Evolutionary conservation across 768 basidiomycete genomes (phyloP).

Genomic region (Pleurotus djamor): DNA sequence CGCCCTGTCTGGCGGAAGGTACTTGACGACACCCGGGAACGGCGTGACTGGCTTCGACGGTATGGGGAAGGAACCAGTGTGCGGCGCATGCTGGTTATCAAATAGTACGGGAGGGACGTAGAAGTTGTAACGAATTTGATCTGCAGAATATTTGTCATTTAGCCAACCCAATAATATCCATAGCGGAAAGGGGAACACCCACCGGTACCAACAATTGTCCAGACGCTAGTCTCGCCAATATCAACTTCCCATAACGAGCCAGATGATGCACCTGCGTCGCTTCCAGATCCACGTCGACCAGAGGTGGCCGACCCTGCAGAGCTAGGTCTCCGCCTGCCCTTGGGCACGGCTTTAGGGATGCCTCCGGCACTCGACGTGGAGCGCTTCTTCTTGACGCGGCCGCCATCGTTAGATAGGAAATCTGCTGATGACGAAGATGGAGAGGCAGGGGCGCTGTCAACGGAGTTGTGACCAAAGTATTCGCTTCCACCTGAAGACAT

Average conservation of each 20-base stretch:
- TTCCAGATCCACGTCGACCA: slow-evolving; percentile 60
- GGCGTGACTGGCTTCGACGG: slow-evolving; percentile 84
- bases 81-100: slow-evolving; percentile 74
- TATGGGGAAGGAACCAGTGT: slow-evolving; percentile 72
- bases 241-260: slow-evolving; percentile 88
- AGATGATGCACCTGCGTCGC: slow-evolving; percentile 69
- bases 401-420: slow-evolving; percentile 78
- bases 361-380: slow-evolving; percentile 73
- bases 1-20: slow-evolving; percentile 86
- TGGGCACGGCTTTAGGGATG: slow-evolving; percentile 46
- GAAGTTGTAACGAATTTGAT: slow-evolving; percentile 92
- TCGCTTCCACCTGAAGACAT: slow-evolving; percentile 54
- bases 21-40: slow-evolving; percentile 86
- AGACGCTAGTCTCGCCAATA: slow-evolving; percentile 91
- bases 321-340: slow-evolving; percentile 70
- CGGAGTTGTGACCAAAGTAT: slow-evolving; percentile 58
- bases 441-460: slow-evolving; percentile 67
- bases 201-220: slow-evolving; percentile 95
- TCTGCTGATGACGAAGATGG: slow-evolving; percentile 62
- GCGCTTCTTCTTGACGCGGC: slow-evolving; percentile 82
- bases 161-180: slow-evolving; percentile 1
- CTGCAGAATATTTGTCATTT: slow-evolving; percentile 32
- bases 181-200: slow-evolving; percentile 19
- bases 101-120: slow-evolving; percentile 85
- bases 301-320: slow-evolving; percentile 75